These are phyloP conservation scores for Linnemannia exigua DNA, from an alignment of 192 early-diverging fungal genomes.

Conservation along the genomic window DNA sequence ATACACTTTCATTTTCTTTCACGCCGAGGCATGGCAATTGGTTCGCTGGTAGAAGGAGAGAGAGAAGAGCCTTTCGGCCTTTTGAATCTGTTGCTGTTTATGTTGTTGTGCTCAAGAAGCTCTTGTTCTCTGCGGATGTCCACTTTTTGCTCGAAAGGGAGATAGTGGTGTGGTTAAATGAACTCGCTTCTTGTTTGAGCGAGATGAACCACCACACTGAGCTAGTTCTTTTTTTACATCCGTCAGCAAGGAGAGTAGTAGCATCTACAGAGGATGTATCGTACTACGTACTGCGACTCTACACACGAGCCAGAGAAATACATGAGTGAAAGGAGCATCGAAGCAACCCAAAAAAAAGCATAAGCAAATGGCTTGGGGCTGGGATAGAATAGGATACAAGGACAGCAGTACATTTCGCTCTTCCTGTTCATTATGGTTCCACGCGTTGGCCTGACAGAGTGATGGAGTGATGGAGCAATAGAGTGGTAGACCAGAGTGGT, in stretches of 20 bases:
- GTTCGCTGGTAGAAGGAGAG: not conserved
- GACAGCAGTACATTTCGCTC: not conserved
- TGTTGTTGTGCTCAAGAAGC: constrained; percentile 1
- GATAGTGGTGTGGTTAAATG: not conserved
- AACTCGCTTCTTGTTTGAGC: not conserved
- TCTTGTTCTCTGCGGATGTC: not conserved
- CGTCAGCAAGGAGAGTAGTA: not conserved
- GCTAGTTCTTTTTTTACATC: not conserved
- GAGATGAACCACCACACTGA: not conserved
- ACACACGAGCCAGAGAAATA: not conserved
- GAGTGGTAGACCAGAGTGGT: too few relatives aligned
- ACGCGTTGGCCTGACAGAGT: not conserved
- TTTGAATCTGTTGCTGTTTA: not conserved
- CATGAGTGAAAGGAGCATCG: not conserved
- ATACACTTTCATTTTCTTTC: not conserved
- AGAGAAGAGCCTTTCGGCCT: constrained; percentile 2
- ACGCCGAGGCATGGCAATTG: constrained; percentile 8
- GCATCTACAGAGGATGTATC: too few relatives aligned
- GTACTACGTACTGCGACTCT: not conserved
- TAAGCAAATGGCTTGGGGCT: not conserved
- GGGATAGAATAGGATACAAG: not conserved
- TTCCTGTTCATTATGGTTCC: not conserved
- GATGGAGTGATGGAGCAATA: too few relatives aligned
- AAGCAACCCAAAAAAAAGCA: not conserved
- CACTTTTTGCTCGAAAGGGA: not conserved